Percentiles rank a stretch among this genome's conserved stretches.
Conservation (phyloP, 345 rosid genomes). For the Sisymbrium altissimum region DNA sequence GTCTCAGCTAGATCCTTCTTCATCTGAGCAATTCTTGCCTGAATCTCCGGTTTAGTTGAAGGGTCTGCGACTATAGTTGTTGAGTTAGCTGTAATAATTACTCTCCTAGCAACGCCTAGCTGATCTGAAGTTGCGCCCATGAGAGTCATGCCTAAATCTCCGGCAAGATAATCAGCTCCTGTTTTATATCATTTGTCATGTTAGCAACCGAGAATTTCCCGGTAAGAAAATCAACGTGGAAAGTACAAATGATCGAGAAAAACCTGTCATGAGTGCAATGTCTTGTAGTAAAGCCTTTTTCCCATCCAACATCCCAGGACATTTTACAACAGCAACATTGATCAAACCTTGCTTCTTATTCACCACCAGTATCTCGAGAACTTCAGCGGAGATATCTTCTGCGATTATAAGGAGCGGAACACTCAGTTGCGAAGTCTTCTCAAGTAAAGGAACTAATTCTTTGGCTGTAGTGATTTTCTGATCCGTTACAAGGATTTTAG, state of each 20-base stretch:
- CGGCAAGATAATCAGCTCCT: slow-evolving; percentile 87
- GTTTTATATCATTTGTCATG: slow-evolving; percentile 13
- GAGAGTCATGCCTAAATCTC: slow-evolving; percentile 67
- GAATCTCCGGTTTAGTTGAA: slow-evolving; percentile 83
- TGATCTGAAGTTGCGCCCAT: slow-evolving; percentile 78
- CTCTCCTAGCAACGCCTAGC: slow-evolving; percentile 76
- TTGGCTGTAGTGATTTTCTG: slow-evolving; percentile 60
- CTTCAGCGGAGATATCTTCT: slow-evolving; percentile 66
- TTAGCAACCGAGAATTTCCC: neutral
- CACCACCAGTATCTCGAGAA: slow-evolving; percentile 63
- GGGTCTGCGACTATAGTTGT: slow-evolving; percentile 82
- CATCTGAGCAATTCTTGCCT: slow-evolving; percentile 81
- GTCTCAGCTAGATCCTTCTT: slow-evolving; percentile 88
- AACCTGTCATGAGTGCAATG: slow-evolving; percentile 80
- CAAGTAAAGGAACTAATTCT: slow-evolving; percentile 68
- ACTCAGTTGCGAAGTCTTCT: slow-evolving; percentile 69
- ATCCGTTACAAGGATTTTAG: slow-evolving; percentile 77
- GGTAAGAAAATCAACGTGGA: neutral
- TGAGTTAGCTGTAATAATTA: slow-evolving; percentile 66
- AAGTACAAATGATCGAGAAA: neutral
- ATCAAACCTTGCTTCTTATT: slow-evolving; percentile 74
- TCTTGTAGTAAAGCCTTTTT: slow-evolving; percentile 88
- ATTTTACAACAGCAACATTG: slow-evolving; percentile 78
- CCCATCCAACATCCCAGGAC: slow-evolving; percentile 72
- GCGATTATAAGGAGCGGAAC: slow-evolving; percentile 80